Percentiles rank a stretch among this genome's conserved stretches.
Conservation (phyloP, 805 yeast species). For the Starmerella asiatica region DNA sequence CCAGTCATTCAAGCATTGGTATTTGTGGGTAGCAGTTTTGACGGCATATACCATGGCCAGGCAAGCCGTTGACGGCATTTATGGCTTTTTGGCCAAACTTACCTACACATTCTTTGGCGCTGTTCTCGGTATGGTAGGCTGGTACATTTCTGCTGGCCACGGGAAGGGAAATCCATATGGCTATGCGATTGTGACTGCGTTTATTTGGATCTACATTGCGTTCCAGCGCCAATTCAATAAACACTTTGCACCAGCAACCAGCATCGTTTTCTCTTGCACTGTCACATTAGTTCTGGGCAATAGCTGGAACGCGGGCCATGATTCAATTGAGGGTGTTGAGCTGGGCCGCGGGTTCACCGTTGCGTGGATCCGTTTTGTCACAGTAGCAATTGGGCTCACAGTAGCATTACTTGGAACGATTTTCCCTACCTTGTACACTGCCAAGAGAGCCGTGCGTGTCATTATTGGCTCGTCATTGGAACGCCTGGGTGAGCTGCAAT, state of each 20-base stretch:
- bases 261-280: constrained; percentile 24
- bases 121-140: constrained; percentile 25
- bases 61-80: constrained; percentile 26
- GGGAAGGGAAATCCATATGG: constrained; percentile 28
- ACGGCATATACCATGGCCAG: constrained; percentile 23
- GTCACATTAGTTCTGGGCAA: constrained; percentile 24
- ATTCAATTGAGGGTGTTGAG: constrained; percentile 12
- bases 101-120: constrained; percentile 25
- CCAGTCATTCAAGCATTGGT: constrained; percentile 18
- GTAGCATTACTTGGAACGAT: constrained; percentile 25
- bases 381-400: constrained; percentile 25
- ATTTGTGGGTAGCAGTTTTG: constrained; percentile 26
- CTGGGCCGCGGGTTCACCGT: constrained; percentile 24
- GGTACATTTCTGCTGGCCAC: constrained; percentile 27
- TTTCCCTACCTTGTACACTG: constrained; percentile 26
- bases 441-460: constrained; percentile 24
- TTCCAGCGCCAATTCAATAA: constrained; percentile 25
- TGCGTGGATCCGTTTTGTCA: constrained; percentile 28
- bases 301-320: constrained; percentile 24
- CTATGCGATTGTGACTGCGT: constrained; percentile 24
- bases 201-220: constrained; percentile 20
- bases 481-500: constrained; percentile 23
- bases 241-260: constrained; percentile 23
- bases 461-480: constrained; percentile 21
- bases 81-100: constrained; percentile 22